Conservation (phyloP, 352 stramenopile genomes). For the Albugo laibachii region DNA sequence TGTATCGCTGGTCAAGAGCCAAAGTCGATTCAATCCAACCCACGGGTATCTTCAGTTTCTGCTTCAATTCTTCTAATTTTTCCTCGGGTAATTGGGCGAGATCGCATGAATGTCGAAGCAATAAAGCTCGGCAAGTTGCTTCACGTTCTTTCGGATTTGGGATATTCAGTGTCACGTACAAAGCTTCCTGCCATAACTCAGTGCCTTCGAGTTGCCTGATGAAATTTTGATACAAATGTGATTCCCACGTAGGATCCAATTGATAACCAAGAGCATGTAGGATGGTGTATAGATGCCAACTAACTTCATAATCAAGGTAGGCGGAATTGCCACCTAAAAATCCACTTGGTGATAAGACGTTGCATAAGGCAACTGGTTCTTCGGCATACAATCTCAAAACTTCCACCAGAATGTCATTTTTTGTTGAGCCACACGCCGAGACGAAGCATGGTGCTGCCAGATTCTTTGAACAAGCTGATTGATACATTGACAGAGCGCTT, state of each 20-base stretch:
- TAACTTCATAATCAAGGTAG: constrained; percentile 53
- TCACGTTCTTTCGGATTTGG: constrained; percentile 28
- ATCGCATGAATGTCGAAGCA: constrained; percentile 23
- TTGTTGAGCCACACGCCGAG: constrained; percentile 18
- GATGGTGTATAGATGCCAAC: constrained; percentile 58
- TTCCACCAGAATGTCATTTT: constrained; percentile 41
- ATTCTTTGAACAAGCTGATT: constrained; percentile 19
- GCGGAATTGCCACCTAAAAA: constrained; percentile 11
- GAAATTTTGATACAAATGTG: constrained; percentile 64
- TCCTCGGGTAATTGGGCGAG: constrained; percentile 24
- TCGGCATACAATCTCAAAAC: constrained; percentile 49
- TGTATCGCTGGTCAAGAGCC: constrained; percentile 25
- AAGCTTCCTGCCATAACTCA: constrained; percentile 39
- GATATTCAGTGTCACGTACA: constrained; percentile 70
- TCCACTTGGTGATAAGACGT: constrained; percentile 34
- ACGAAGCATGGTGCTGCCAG: constrained; percentile 12
- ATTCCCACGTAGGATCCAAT: constrained; percentile 50
- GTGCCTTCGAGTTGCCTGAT: constrained; percentile 50
- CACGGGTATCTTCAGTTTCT: constrained; percentile 23
- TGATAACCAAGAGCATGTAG: constrained; percentile 52
- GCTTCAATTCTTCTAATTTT: constrained; percentile 26
- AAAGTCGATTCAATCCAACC: constrained; percentile 55
- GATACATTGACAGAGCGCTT: constrained; percentile 16
- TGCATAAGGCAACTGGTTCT: constrained; percentile 26
- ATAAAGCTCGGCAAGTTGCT: constrained; percentile 27